Base-by-base conservation (phyloP, 2,329 filamentous ascomycete genomes). In the Talaromyces sp. region DNA sequence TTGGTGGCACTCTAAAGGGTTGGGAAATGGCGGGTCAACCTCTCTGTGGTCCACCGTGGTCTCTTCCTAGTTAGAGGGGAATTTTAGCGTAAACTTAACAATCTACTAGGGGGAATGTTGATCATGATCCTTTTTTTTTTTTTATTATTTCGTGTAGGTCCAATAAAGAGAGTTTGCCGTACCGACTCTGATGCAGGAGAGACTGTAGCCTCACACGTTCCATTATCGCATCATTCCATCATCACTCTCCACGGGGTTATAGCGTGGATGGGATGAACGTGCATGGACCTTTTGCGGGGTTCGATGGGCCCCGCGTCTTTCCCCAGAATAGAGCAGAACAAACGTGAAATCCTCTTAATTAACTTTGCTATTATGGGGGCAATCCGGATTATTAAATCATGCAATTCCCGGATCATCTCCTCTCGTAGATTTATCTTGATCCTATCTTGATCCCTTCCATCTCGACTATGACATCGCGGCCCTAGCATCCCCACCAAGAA, bases 211-310 rank as follows among this genome's bases (percentile, higher is more conserved):
- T 27, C 24, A 27, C 24, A n/a, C 5, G 40, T 27, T 27, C 37
- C 37, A 42, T 11, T 42, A 22, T 8, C 37, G 13, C 20, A 41
- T 41, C 37, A 41, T 22, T n/a, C 19, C 20, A 39, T 39, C 24
- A 27, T 27, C 24, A 27, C 9, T 27, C 24, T 27, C 9, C 24
- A 27, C 9, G 24, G 24, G 24, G 24, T 27, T 27, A 39, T 37
- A 37, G 19, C 6, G 3, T 16, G 19, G 19, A 8, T 37, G 19
- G 16, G 19, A 6, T 37, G 19, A 17, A 17, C 4, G 43, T 46
- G 43, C 43, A 46, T 35, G 43, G 43, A 14, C 43, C 43, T 46
- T 43, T 46, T 46, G 43, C 43, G 43, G 43, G 43, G 43, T 46
- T 36, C 14, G 27, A 35, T n/a, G 22, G 37, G 43, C 30, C 43